These are phyloP conservation scores for Colletotrichum sp. DNA, from an alignment of 2,329 filamentous ascomycete genomes.

Conservation along the genomic window DNA sequence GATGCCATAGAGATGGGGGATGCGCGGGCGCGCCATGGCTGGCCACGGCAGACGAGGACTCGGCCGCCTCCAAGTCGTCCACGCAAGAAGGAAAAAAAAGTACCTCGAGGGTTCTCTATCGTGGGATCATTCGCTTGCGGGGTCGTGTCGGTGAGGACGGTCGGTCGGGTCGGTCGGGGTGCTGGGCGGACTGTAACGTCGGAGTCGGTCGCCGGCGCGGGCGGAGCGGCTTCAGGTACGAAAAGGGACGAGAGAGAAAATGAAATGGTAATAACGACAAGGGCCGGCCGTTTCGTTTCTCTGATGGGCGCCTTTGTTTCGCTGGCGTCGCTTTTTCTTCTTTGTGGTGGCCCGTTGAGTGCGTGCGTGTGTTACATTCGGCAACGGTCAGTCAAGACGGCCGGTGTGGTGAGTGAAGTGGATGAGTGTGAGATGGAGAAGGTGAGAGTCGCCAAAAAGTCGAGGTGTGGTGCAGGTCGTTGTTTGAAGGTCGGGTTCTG, in stretches of 20 bases:
- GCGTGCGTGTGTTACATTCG: neutral
- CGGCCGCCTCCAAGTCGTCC: neutral
- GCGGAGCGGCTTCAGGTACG: neutral
- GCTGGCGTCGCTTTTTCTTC: neutral
- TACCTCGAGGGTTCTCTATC: neutral
- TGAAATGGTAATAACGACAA: neutral
- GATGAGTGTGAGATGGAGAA: neutral
- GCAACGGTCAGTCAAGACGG: neutral
- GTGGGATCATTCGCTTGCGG: constrained; percentile 6
- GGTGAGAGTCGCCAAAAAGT: neutral
- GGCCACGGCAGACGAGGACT: neutral
- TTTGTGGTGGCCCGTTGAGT: neutral
- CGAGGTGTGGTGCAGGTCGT: neutral
- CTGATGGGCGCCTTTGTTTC: neutral
- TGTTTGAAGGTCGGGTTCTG: neutral
- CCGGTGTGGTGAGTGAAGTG: neutral
- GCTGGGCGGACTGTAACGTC: neutral
- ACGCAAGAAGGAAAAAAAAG: neutral
- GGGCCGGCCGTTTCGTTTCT: neutral
- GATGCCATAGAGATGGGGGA: constrained; percentile 22
- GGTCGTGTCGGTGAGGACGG: neutral
- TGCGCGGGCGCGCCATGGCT: constrained; percentile 21
- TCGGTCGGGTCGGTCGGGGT: neutral
- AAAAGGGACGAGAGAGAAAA: neutral
- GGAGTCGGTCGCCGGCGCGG: neutral